Percentiles rank a stretch among this genome's conserved stretches.
These are phyloP conservation scores for Hypoxylon crocopeplum DNA, from an alignment of 495 filamentous ascomycete species.

Conservation along the genomic window DNA sequence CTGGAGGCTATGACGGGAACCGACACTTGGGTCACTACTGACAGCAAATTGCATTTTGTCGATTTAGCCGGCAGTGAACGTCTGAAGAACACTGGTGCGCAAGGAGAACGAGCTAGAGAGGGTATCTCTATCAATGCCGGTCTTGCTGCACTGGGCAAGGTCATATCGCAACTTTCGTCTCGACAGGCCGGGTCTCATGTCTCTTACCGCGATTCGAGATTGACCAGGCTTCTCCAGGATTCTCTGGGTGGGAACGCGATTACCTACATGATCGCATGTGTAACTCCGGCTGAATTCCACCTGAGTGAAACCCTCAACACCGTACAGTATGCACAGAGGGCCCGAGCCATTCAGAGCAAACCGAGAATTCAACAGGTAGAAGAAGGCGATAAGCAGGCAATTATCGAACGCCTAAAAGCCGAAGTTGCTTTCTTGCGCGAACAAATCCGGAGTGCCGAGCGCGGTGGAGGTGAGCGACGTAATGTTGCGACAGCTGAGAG, in stretches of 20 bases:
- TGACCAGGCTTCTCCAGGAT: conserved; percentile 95
- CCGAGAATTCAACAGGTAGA: conserved; percentile 94
- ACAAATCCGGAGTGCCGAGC: conserved; percentile 80
- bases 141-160: conserved; percentile 93
- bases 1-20: conserved; percentile 76
- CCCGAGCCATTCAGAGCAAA: conserved; percentile 96
- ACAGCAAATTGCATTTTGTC: conserved; percentile 99
- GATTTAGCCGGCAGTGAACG: conserved; percentile 97
- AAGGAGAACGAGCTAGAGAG: conserved; percentile 93
- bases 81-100: conserved; percentile 95
- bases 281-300: conserved; percentile 96
- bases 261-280: conserved; percentile 99
- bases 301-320: conserved; percentile 98
- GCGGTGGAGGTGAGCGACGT: conserved; percentile 62
- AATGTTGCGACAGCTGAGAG: conserved; percentile 68
- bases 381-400: conserved; percentile 91
- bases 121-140: conserved; percentile 99
- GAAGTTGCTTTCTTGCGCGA: conserved; percentile 94
- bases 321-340: conserved; percentile 94
- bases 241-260: conserved; percentile 98
- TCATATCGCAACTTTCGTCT: conserved; percentile 97
- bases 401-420: conserved; percentile 92
- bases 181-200: conserved; percentile 88
- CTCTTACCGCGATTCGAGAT: conserved; percentile 95
- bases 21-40: conserved; percentile 78